Conservation (phyloP, 176 grass and related monocot genomes). For the Oryza longistaminata region DNA sequence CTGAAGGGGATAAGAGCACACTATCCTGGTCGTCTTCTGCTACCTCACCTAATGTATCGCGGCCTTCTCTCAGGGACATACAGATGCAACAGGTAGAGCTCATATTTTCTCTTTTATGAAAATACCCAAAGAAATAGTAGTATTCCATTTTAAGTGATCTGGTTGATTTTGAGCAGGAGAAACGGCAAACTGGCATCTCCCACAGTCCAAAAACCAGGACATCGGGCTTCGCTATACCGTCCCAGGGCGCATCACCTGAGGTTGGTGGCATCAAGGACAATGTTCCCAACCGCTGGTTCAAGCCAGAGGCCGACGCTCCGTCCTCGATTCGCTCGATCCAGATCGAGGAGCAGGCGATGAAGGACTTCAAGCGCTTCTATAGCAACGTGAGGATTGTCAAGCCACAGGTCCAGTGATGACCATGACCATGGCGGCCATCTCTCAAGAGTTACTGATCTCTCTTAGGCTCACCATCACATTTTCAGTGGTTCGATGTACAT, state of each 20-base stretch:
- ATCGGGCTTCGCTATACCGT: constrained; percentile 76
- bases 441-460: constrained; percentile 30
- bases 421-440: not conserved
- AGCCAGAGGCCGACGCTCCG: constrained; percentile 67
- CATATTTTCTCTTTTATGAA: not conserved
- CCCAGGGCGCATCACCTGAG: constrained; percentile 44
- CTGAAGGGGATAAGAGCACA: constrained; percentile 80
- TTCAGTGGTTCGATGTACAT: constrained; percentile 56
- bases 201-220: constrained; percentile 73
- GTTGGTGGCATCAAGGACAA: constrained; percentile 52
- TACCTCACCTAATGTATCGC: constrained; percentile 61
- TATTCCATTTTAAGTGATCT: not conserved
- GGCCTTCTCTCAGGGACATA: constrained; percentile 92
- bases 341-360: constrained; percentile 95
- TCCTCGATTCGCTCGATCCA: constrained; percentile 97
- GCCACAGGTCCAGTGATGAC: constrained; percentile 51
- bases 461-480: constrained; percentile 28
- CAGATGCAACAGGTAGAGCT: constrained; percentile 90
- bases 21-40: constrained; percentile 79
- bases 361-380: constrained; percentile 98
- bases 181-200: constrained; percentile 58
- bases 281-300: constrained; percentile 90
- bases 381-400: constrained; percentile 88
- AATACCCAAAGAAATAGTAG: not conserved
- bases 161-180: constrained; percentile 55